Conservation (phyloP, 495 filamentous ascomycete species). For the Penicillium pulvis region DNA sequence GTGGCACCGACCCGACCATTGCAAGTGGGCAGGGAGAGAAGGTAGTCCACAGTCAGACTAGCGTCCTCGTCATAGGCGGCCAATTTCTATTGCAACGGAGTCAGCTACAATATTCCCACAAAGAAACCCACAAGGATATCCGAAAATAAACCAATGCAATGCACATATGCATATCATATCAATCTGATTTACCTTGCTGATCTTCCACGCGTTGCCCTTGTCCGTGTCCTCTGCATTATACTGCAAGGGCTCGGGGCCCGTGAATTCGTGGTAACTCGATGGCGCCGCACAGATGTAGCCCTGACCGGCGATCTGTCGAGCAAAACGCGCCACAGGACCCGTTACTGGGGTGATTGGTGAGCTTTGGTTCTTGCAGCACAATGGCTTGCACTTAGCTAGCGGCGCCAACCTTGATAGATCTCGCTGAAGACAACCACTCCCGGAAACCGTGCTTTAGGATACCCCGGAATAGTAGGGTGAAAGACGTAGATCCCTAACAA, state of each 20-base stretch:
- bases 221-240: conserved; percentile 92
- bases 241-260: conserved; percentile 76
- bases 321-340: conserved; percentile 87
- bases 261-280: conserved; percentile 92
- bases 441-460: conserved; percentile 87
- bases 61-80: conserved; percentile 90
- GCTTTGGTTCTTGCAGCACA: background rate
- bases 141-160: background rate
- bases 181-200: conserved; percentile 60
- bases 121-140: background rate
- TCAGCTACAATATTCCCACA: background rate
- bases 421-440: conserved; percentile 91
- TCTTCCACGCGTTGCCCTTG: conserved; percentile 82
- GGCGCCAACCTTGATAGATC: conserved; percentile 83
- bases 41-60: conserved; percentile 67
- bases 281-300: conserved; percentile 93
- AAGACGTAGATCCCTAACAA: conserved; percentile 80
- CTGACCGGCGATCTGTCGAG: conserved; percentile 87
- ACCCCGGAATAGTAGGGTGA: conserved; percentile 80
- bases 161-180: background rate
- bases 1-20: conserved; percentile 84
- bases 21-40: conserved; percentile 76
- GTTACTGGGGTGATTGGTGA: conserved; percentile 62
- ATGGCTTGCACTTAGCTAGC: background rate
- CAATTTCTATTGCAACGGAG: conserved; percentile 57